Conservation (phyloP, 805 yeast genomes). For the Wickerhamomyces hampshirensis region DNA sequence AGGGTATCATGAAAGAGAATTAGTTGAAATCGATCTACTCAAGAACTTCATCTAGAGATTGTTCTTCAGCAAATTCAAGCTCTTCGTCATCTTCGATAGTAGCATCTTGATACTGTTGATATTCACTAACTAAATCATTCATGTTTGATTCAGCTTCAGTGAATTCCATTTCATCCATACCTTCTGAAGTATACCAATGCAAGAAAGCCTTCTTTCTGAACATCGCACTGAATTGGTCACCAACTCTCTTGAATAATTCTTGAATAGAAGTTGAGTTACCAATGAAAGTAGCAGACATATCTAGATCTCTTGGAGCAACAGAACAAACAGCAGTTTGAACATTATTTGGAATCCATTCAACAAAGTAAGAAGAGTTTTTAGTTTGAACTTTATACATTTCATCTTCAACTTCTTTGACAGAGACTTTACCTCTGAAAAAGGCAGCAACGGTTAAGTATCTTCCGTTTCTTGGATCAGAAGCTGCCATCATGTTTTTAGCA, state of each 20-base stretch:
- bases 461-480: slow-evolving; percentile 95
- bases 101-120: slow-evolving; percentile 93
- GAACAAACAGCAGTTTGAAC: slow-evolving; percentile 99
- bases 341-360: slow-evolving; percentile 99
- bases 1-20: not conserved
- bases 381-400: slow-evolving; percentile 92
- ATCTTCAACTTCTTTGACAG: slow-evolving; percentile 94
- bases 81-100: slow-evolving; percentile 72
- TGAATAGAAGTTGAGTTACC: slow-evolving; percentile 98
- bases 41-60: slow-evolving; percentile 27
- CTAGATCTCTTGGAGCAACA: slow-evolving; percentile 83
- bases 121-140: slow-evolving; percentile 96
- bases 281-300: slow-evolving; percentile 89
- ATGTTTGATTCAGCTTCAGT: slow-evolving; percentile 97
- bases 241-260: slow-evolving; percentile 97
- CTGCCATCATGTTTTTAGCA: slow-evolving; percentile 98
- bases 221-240: slow-evolving; percentile 95
- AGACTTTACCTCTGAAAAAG: slow-evolving; percentile 97
- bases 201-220: slow-evolving; percentile 98
- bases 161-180: slow-evolving; percentile 99
- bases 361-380: slow-evolving; percentile 93
- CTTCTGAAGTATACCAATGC: slow-evolving; percentile 99
- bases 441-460: slow-evolving; percentile 98
- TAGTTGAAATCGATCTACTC: slow-evolving; percentile 12
- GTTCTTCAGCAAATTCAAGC: slow-evolving; percentile 27